Percentiles rank a stretch among this genome's conserved stretches.
phyloP scores from a whole-genome alignment of 2,329 filamentous ascomycete genomes.

The Talaromyces rugulosus region DNA sequence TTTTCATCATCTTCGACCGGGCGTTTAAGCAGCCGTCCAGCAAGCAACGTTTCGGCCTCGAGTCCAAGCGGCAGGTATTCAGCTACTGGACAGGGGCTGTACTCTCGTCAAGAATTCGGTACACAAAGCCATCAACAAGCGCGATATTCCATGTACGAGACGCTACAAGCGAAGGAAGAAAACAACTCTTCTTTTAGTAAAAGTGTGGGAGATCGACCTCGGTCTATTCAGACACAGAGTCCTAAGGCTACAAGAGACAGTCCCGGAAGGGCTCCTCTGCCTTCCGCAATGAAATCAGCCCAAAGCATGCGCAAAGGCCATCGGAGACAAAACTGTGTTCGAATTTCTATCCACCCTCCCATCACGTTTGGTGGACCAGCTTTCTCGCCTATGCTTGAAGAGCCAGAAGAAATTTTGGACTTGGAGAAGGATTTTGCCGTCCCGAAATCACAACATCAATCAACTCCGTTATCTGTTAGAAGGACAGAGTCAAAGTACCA shows the following conservation, averaged over 20 bases:
- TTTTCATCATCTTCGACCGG: conserved; percentile 16
- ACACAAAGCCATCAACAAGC: conserved; percentile 10
- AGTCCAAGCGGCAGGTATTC: conserved; percentile 5
- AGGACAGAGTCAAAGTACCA: neutral
- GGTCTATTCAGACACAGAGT: conserved; percentile 14
- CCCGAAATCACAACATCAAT: conserved; percentile 2
- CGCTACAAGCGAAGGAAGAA: conserved; percentile 2
- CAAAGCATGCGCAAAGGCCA: conserved; percentile 36
- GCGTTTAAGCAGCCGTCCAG: conserved; percentile 6
- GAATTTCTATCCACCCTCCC: conserved; percentile 36
- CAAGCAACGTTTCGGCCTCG: conserved; percentile 5
- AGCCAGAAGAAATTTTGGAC: conserved; percentile 30
- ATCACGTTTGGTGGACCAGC: conserved; percentile 29
- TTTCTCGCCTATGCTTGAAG: conserved; percentile 33
- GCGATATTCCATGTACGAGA: conserved; percentile 14
- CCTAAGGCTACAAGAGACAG: conserved; percentile 20
- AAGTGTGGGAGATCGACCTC: conserved; percentile 9
- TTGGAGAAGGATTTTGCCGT: conserved; percentile 16
- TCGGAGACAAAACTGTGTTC: conserved; percentile 40
- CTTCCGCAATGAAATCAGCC: conserved; percentile 30
- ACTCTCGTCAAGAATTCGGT: conserved; percentile 12
- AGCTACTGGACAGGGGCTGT: conserved; percentile 10
- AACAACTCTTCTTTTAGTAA: conserved; percentile 7
- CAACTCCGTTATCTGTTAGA: neutral
- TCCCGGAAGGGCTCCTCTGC: conserved; percentile 20